Evolutionary conservation across 164 flowering plant genomes (phyloP).

Genomic region (Taxillus chinensis): DNA sequence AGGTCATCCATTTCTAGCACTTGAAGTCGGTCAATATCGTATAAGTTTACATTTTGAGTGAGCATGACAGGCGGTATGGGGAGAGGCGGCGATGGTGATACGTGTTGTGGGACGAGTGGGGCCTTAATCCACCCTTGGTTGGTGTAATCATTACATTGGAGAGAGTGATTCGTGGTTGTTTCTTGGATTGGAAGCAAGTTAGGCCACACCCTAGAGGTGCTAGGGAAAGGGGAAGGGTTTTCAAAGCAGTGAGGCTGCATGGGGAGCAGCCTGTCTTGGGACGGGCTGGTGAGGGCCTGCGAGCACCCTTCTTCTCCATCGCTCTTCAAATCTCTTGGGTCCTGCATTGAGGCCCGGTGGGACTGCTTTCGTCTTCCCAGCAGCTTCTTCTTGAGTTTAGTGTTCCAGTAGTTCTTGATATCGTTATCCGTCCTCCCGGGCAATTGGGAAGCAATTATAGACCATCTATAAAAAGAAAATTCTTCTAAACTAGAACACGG

Average conservation of each 20-base stretch:
- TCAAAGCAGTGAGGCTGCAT: conserved; percentile 43
- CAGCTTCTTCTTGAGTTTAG: conserved; percentile 79
- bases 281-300: conserved; percentile 44
- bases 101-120: conserved; percentile 1
- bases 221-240: conserved; percentile 41
- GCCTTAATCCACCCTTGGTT: neutral
- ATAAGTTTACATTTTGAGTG: no score
- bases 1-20: conserved; percentile 9
- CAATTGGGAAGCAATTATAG: conserved; percentile 88
- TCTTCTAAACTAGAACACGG: no score
- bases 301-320: conserved; percentile 19
- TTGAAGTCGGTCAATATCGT: no score
- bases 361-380: conserved; percentile 66
- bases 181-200: conserved; percentile 52
- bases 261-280: conserved; percentile 78
- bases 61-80: no score
- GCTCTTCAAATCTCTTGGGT: conserved; percentile 16
- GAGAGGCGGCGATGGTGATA: no score
- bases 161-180: conserved; percentile 35
- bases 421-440: conserved; percentile 98
- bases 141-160: conserved; percentile 10
- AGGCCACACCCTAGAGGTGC: conserved; percentile 49
- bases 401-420: conserved; percentile 96
- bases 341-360: conserved; percentile 14
- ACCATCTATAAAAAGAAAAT: conserved; percentile 53